Base-by-base conservation (phyloP, 116 monocot genomes). In the Zostera marina region DNA sequence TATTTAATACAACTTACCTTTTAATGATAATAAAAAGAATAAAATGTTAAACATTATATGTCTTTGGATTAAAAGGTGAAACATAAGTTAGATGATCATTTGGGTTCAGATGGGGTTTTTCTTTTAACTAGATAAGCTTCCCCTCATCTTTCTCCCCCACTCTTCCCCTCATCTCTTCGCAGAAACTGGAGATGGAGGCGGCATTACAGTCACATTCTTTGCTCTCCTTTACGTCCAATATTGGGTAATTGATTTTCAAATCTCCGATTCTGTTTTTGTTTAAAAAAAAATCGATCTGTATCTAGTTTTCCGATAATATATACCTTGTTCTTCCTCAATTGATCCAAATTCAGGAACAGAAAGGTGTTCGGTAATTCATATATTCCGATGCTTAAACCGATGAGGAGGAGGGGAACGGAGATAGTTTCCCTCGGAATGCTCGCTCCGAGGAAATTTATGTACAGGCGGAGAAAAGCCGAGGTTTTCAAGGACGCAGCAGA, bases 401-500 rank as follows among this genome's bases (percentile, higher is more conserved):
- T 5, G 32, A 32, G 54, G 32, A 32, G 54, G 62, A 66, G 71
- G 22, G 79, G 72, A 53, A 52, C 82, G 47, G 70, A 72, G 63
- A 65, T 96, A 23, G 72, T 89, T 24, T 79, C 72, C 43, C 71
- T 47, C 55, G 80, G 76, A 20, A 96, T 96, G 85, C 68, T 96
- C 51, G 74, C 82, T 38, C 89, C 96, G 5, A 79, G 96, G 66
- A 96, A 89, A 42, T 96, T 96, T 59, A 82, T 96, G 89, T 74
- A 71, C 61, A 87, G 72, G 72, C 64, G 64, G 56, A 64, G 62
- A 20, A 82, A 88, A 63, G 71, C 63, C 44, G 89, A 82, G 47
- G 69, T 76, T 22, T 89, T 82, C 58, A 88, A 85, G 62, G 82
- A 96, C 42, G 72, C 71, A 42, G 80, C 82, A 16, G 79, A 84